phyloP scores from a whole-genome alignment of 805 yeast species.

The Maudiozyma serrabonitensis region DNA sequence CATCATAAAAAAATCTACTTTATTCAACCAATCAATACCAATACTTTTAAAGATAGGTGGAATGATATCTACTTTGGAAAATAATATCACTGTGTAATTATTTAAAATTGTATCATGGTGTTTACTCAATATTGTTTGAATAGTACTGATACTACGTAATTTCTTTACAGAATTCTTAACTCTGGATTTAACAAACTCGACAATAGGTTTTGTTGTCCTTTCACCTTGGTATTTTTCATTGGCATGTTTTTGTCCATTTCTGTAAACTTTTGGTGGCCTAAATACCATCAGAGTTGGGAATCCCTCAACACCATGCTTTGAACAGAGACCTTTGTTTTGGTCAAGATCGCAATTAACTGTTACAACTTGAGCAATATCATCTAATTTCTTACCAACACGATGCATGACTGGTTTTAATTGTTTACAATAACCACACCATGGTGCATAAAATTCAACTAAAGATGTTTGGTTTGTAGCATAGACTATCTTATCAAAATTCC shows the following conservation, averaged over 20 bases:
- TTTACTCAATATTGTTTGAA: conserved; percentile 11
- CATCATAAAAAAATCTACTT: conserved; percentile 39
- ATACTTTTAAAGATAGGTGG: conserved; percentile 53
- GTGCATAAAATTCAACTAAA: conserved; percentile 85
- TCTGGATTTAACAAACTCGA: conserved; percentile 45
- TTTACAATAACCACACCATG: conserved; percentile 96
- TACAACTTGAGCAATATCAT: conserved; percentile 53
- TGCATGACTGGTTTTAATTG: conserved; percentile 54
- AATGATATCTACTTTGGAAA: conserved; percentile 40
- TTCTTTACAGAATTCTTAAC: conserved; percentile 58
- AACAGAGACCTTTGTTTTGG: conserved; percentile 59
- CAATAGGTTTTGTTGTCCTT: conserved; percentile 45
- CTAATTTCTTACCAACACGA: conserved; percentile 52
- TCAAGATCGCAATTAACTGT: conserved; percentile 80
- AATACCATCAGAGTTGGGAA: conserved; percentile 79
- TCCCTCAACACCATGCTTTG: conserved; percentile 54
- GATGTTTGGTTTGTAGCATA: conserved; percentile 66
- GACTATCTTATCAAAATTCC: conserved; percentile 58
- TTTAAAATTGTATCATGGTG: conserved; percentile 1
- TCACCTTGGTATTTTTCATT: conserved; percentile 54
- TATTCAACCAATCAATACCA: conserved; percentile 58
- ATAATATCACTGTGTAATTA: conserved; percentile 29
- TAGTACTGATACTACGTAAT: conserved; percentile 30
- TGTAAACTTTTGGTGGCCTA: conserved; percentile 60
- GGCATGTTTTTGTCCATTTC: conserved; percentile 31